Conservation (phyloP, 371 early-diverging fungal species). For the Actinomortierella wolfii region DNA sequence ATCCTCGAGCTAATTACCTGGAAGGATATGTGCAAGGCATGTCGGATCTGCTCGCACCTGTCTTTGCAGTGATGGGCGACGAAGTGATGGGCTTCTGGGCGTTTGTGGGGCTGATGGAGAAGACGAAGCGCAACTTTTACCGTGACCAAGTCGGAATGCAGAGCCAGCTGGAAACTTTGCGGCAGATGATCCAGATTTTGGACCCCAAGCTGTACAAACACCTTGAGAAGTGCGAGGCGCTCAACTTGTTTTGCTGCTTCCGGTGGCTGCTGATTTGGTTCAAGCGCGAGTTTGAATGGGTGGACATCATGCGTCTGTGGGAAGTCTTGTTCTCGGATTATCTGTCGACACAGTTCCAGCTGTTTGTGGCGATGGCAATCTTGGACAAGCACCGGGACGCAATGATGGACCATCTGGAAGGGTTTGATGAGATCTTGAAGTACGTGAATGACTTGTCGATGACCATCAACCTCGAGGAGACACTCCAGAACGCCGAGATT, state of each 20-base stretch:
- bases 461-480: slow-evolving; percentile 75
- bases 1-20: slow-evolving; percentile 10
- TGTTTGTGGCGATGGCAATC: slow-evolving; percentile 91
- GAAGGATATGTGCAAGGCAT: slow-evolving; percentile 96
- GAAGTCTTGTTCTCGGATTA: slow-evolving; percentile 91
- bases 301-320: slow-evolving; percentile 84
- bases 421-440: slow-evolving; percentile 92
- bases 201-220: slow-evolving; percentile 81
- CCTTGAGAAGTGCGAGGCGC: slow-evolving; percentile 76
- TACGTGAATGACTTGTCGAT: slow-evolving; percentile 88
- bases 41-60: slow-evolving; percentile 90
- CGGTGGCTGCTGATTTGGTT: slow-evolving; percentile 96
- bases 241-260: slow-evolving; percentile 92
- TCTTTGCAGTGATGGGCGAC: slow-evolving; percentile 85
- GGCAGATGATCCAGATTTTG: slow-evolving; percentile 78
- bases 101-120: slow-evolving; percentile 88
- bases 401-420: slow-evolving; percentile 71
- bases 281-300: slow-evolving; percentile 93
- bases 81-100: slow-evolving; percentile 94
- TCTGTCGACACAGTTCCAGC: slow-evolving; percentile 75
- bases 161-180: slow-evolving; percentile 75
- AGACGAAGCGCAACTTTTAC: slow-evolving; percentile 80
- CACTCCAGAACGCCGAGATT: slow-evolving; percentile 79
- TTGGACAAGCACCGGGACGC: slow-evolving; percentile 80
- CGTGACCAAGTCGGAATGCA: slow-evolving; percentile 92